Base-by-base conservation (phyloP, 2,329 filamentous ascomycete genomes). In the Calonectria hongkongensis region DNA sequence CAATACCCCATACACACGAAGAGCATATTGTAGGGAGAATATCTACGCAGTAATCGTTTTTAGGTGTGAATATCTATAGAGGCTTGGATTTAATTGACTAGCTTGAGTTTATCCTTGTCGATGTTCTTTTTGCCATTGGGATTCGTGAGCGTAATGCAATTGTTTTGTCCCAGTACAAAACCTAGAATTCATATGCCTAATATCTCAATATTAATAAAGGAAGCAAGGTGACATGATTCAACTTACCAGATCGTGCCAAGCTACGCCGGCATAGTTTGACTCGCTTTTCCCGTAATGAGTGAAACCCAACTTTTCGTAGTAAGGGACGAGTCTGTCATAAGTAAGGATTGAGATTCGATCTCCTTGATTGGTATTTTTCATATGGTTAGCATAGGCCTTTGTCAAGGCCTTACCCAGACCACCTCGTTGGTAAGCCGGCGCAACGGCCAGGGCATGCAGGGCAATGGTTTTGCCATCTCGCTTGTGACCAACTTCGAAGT, bases 201-300 rank as follows among this genome's bases (percentile, higher is more conserved):
- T 15, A 47, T 28, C 4, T 6, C 21, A 43, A 33, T 6, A 48
- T 66, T 56, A 63, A 33, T 36, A 15, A 33, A n/a, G 27, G 47
- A 3, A 15, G 8, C 10, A 2, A 16, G 12, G 12, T 2, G 7
- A 54, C 13, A 6, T 10, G 25, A 27, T 6, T 8, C 36, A 51
- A 76, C 76, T 54, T 68, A 82, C 81, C 66, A 82, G 71, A 67
- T 82, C 81, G 10, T 81, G 79, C 81, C 81, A 82, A 2, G 78
- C 75, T 5, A 82, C 74, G 2, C 81, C 80, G 2, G 80, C 81
- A 48, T 82, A 82, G 21, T 74, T 75, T 13, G 75, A 81, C 5
- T 76, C 75, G 47, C 81, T 82, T 68, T 80, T 83, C 15, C 81
- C 81, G 7, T 80, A 78, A 67, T 82, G 76, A 15, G 77, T 75